phyloP scores from a whole-genome alignment of 1,139 yeast species.

The Suhomyces maxii region DNA sequence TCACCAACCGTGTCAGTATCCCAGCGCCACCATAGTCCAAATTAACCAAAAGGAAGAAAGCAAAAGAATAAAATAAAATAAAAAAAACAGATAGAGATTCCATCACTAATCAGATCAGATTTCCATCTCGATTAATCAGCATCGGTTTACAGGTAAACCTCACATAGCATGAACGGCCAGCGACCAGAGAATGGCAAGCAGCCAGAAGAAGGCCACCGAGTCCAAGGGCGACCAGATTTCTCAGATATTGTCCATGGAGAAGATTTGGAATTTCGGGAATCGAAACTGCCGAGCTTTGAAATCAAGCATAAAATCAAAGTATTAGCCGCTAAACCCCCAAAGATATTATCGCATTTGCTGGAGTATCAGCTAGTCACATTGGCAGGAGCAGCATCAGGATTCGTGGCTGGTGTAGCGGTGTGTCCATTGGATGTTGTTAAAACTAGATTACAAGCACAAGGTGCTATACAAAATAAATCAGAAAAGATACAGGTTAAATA shows the following conservation, averaged over 20 bases:
- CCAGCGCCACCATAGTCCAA: too few species aligned
- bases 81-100: neutral
- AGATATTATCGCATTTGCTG: conserved; percentile 3
- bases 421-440: conserved; percentile 51
- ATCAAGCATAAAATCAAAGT: conserved; percentile 6
- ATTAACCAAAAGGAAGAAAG: too few species aligned
- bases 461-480: conserved; percentile 19
- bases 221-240: conserved; percentile 25
- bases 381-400: conserved; percentile 49
- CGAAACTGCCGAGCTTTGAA: conserved; percentile 15
- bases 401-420: conserved; percentile 47
- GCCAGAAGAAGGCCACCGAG: neutral
- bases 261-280: conserved; percentile 36
- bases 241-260: conserved; percentile 44
- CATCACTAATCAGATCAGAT: neutral
- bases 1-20: too few species aligned
- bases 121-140: neutral
- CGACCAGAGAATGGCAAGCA: neutral
- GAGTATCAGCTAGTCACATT: conserved; percentile 40
- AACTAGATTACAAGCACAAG: conserved; percentile 48
- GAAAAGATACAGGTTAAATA: conserved; percentile 13
- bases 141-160: neutral
- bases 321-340: conserved; percentile 5
- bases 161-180: neutral
- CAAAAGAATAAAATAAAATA: too few species aligned